A percentile compares a stretch with the other conserved stretches of the same genome.
Conservation (phyloP, 2,329 filamentous ascomycete species). For the Fusarium bulbicola region DNA sequence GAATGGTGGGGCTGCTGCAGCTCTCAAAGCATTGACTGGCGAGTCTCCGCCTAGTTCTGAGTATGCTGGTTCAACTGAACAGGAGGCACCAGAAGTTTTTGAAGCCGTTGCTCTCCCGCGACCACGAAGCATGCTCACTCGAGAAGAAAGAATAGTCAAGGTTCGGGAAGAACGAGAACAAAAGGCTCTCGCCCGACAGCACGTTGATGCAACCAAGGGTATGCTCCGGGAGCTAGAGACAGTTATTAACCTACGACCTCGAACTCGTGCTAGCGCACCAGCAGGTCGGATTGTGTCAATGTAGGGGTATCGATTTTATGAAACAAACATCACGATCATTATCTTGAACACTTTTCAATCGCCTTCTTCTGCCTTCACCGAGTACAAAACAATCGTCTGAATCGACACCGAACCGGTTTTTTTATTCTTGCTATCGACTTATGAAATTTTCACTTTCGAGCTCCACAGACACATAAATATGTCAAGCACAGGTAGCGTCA, state of each 20-base stretch:
- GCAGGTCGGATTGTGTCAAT: slow-evolving; percentile 54
- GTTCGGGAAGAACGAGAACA: slow-evolving; percentile 87
- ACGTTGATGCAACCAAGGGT: slow-evolving; percentile 81
- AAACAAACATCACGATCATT: slow-evolving; percentile 14
- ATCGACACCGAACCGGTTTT: slow-evolving; percentile 1
- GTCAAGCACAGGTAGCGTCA: slow-evolving; percentile 26
- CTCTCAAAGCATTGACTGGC: slow-evolving; percentile 81
- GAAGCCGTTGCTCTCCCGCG: slow-evolving; percentile 84
- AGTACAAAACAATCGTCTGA: slow-evolving; percentile 6
- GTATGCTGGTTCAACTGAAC: slow-evolving; percentile 64
- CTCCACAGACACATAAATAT: slow-evolving; percentile 25
- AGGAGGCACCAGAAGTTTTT: slow-evolving; percentile 82
- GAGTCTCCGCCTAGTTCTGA: slow-evolving; percentile 66
- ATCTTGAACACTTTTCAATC: slow-evolving; percentile 5
- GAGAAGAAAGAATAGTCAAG: slow-evolving; percentile 87
- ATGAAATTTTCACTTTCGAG: slow-evolving; percentile 22
- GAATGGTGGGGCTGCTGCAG: slow-evolving; percentile 59
- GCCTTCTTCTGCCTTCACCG: background rate
- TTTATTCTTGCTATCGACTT: slow-evolving; percentile 18
- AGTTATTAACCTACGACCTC: slow-evolving; percentile 72
- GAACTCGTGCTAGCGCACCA: slow-evolving; percentile 50
- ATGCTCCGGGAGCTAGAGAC: slow-evolving; percentile 95
- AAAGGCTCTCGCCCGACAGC: slow-evolving; percentile 76
- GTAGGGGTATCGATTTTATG: slow-evolving; percentile 43
- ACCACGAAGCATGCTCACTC: slow-evolving; percentile 75